These are phyloP conservation scores for Hibiscus tridactylites DNA, from an alignment of 345 rosid genomes.

Conservation along the genomic window DNA sequence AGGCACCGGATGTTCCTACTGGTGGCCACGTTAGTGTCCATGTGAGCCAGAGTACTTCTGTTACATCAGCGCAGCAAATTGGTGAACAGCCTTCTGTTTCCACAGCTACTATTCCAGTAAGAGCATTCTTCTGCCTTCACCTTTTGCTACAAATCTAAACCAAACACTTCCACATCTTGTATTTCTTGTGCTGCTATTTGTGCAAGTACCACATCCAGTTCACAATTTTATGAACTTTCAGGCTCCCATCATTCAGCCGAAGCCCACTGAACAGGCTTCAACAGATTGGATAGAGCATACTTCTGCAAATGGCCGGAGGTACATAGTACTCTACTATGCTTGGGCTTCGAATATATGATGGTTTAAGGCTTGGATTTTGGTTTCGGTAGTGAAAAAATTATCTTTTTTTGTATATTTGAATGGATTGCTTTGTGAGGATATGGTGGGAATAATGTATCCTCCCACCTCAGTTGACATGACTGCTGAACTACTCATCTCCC, in stretches of 20 bases:
- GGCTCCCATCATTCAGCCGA: conserved; percentile 32
- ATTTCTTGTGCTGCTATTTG: background rate
- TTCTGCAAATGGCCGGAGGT: conserved; percentile 83
- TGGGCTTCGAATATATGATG: background rate
- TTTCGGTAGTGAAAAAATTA: background rate
- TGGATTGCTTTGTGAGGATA: background rate
- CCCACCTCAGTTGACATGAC: background rate
- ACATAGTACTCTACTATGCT: conserved; percentile 10
- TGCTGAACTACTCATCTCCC: background rate
- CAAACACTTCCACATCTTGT: background rate
- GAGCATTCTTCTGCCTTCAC: conserved; percentile 7
- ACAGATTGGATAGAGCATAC: conserved; percentile 86
- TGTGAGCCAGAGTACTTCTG: conserved; percentile 33
- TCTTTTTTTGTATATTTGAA: background rate
- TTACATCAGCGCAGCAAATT: conserved; percentile 30
- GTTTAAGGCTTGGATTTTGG: background rate
- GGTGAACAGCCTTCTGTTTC: conserved; percentile 43
- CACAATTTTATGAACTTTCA: conserved; percentile 21
- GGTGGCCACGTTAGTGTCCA: conserved; percentile 44
- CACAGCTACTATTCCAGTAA: conserved; percentile 28
- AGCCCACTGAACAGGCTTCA: conserved; percentile 30
- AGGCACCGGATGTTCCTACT: conserved; percentile 33
- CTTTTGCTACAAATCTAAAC: background rate
- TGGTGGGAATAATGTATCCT: conserved; percentile 2
- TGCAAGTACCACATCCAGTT: background rate